These are phyloP conservation scores for Scedosporium dehoogii DNA, from an alignment of 2,329 filamentous ascomycete species.

Conservation along the genomic window DNA sequence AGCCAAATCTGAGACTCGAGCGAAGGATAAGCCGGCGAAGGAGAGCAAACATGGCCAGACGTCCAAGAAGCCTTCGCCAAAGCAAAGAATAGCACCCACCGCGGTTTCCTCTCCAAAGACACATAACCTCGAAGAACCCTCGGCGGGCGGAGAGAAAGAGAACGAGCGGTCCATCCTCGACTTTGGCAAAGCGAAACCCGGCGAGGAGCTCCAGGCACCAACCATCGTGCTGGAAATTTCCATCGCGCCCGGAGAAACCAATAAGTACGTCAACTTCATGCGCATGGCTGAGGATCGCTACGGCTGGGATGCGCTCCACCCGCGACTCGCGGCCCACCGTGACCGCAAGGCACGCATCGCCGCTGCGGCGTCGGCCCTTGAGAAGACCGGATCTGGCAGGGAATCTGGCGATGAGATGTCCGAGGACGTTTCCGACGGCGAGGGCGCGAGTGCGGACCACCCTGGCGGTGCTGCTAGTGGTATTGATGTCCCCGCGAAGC, in stretches of 20 bases:
- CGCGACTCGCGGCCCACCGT: conserved; percentile 77
- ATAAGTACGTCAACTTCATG: conserved; percentile 92
- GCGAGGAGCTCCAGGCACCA: conserved; percentile 51
- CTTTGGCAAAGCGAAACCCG: conserved; percentile 48
- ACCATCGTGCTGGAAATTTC: conserved; percentile 80
- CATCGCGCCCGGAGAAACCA: conserved; percentile 63
- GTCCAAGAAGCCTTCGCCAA: conserved; percentile 34
- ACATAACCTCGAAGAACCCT: conserved; percentile 35
- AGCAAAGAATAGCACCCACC: conserved; percentile 30
- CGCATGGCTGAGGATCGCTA: conserved; percentile 88
- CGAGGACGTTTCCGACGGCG: conserved; percentile 62
- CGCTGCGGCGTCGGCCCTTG: conserved; percentile 76
- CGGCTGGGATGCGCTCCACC: conserved; percentile 88
- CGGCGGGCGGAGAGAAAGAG: conserved; percentile 17
- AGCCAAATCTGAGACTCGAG: not conserved
- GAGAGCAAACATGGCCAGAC: conserved; percentile 8
- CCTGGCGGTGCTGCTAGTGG: conserved; percentile 50
- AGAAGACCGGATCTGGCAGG: conserved; percentile 59
- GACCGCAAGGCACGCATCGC: conserved; percentile 82
- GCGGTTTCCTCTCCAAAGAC: conserved; percentile 37
- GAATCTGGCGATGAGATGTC: conserved; percentile 78
- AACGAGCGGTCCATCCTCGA: conserved; percentile 46
- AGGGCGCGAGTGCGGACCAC: conserved; percentile 85
- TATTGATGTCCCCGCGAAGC: conserved; percentile 51
- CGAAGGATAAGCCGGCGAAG: not conserved